phyloP scores from a whole-genome alignment of 2,329 filamentous ascomycete genomes.

The Fusarium sp. region DNA sequence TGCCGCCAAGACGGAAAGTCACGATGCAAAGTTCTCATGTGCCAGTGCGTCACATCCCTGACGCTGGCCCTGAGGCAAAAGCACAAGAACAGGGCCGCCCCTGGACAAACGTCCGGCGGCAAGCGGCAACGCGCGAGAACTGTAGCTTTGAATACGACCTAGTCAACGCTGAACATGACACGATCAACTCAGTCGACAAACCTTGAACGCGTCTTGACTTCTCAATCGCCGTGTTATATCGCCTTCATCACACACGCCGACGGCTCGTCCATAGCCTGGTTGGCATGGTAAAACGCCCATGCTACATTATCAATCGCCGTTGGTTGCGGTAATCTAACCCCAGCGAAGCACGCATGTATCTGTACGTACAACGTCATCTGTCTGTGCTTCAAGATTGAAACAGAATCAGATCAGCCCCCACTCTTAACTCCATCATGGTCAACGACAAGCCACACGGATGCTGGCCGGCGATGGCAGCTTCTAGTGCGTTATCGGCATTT shows the following conservation, averaged over 20 bases:
- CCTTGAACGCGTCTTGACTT: conserved; percentile 24
- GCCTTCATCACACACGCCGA: conserved; percentile 18
- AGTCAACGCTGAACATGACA: conserved; percentile 19
- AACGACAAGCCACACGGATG: conserved; percentile 32
- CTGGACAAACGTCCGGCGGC: conserved; percentile 15
- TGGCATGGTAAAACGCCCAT: conserved; percentile 20
- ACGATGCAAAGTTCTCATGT: conserved; percentile 15
- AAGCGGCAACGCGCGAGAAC: conserved; percentile 14
- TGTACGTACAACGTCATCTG: conserved; percentile 10
- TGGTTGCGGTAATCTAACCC: not conserved
- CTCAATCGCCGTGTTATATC: conserved; percentile 2
- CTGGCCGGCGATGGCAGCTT: conserved; percentile 24
- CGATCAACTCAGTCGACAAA: conserved; percentile 2
- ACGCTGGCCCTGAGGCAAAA: conserved; percentile 17
- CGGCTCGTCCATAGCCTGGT: conserved; percentile 12
- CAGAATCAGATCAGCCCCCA: conserved; percentile 32
- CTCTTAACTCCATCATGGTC: conserved; percentile 29
- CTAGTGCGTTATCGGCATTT: conserved; percentile 20
- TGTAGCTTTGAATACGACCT: conserved; percentile 22
- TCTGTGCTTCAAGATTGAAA: conserved; percentile 18
- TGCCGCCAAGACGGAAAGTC: conserved; percentile 20
- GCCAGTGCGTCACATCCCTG: conserved; percentile 28
- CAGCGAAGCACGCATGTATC: conserved; percentile 4
- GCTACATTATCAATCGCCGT: not conserved
- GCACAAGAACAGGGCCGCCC: not conserved